Percentiles rank a stretch among this genome's conserved stretches.
These are phyloP conservation scores for Hortiboletus campestris DNA, from an alignment of 768 basidiomycete species.

Conservation along the genomic window DNA sequence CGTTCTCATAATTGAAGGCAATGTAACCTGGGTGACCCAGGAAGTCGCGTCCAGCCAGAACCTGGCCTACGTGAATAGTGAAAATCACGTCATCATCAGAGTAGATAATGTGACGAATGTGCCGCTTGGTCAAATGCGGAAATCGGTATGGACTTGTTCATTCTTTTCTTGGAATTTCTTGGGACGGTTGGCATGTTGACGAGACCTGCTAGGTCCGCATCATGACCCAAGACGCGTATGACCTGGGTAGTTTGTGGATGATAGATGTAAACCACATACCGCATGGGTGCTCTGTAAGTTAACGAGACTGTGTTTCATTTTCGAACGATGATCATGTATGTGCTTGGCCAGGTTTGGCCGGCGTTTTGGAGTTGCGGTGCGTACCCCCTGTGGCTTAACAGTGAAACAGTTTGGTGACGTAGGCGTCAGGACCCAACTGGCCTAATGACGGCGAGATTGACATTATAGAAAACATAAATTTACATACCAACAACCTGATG, in stretches of 20 bases:
- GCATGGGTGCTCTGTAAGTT: conserved; percentile 54
- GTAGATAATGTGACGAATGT: conserved; percentile 71
- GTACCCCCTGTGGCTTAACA: neutral
- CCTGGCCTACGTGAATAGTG: conserved; percentile 58
- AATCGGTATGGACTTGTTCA: conserved; percentile 43
- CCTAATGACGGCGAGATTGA: conserved; percentile 53
- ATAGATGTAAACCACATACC: conserved; percentile 49
- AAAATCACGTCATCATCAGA: conserved; percentile 65
- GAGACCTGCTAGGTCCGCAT: conserved; percentile 39
- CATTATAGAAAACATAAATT: conserved; percentile 61
- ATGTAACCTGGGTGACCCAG: conserved; percentile 57
- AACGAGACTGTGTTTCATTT: neutral
- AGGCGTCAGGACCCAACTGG: conserved; percentile 33
- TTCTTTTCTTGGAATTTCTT: neutral
- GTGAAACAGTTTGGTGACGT: neutral
- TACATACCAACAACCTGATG: conserved; percentile 50
- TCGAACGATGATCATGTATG: neutral
- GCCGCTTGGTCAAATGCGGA: conserved; percentile 47
- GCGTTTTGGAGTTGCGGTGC: conserved; percentile 33
- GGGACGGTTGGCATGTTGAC: neutral
- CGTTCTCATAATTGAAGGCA: conserved; percentile 39
- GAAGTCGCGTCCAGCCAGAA: conserved; percentile 44
- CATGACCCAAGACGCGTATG: conserved; percentile 42
- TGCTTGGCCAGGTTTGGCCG: conserved; percentile 26
- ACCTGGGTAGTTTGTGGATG: conserved; percentile 45